These are phyloP conservation scores for Pichia insulana DNA, from an alignment of 805 yeast species.

Conservation along the genomic window DNA sequence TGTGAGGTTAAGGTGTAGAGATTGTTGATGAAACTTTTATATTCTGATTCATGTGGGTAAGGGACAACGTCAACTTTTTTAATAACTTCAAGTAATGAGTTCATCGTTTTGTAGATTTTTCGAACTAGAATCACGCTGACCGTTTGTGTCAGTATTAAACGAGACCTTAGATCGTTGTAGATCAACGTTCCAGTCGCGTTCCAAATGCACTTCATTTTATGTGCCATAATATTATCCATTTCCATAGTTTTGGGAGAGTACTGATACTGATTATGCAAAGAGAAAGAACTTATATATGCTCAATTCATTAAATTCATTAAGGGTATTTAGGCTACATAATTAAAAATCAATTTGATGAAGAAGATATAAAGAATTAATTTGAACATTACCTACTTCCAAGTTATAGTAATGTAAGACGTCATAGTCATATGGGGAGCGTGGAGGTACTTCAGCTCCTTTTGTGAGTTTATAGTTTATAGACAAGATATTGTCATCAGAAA, in stretches of 20 bases:
- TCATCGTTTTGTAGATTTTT: no score
- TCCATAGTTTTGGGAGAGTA: no score
- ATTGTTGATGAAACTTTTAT: conserved; percentile 10
- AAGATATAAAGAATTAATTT: conserved; percentile 18
- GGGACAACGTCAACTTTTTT: conserved; percentile 27
- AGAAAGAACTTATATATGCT: no score
- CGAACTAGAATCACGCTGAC: no score
- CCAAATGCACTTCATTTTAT: no score
- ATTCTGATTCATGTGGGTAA: conserved; percentile 19
- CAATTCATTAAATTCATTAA: neutral
- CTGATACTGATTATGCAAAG: no score
- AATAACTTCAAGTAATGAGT: conserved; percentile 20
- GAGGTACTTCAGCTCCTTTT: conserved; percentile 20
- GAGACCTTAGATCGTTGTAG: no score
- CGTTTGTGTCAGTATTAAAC: no score
- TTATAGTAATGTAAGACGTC: conserved; percentile 18
- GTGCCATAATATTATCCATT: no score
- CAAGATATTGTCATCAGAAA: conserved; percentile 6
- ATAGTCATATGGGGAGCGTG: conserved; percentile 23
- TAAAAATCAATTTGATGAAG: conserved; percentile 10
- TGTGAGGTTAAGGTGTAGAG: conserved; percentile 32
- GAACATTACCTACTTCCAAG: conserved; percentile 15
- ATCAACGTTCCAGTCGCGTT: no score
- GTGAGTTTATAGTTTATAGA: conserved; percentile 13
- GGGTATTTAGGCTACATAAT: neutral